Conservation (phyloP, 306 rosid genomes). For the Medicago lupulina region DNA sequence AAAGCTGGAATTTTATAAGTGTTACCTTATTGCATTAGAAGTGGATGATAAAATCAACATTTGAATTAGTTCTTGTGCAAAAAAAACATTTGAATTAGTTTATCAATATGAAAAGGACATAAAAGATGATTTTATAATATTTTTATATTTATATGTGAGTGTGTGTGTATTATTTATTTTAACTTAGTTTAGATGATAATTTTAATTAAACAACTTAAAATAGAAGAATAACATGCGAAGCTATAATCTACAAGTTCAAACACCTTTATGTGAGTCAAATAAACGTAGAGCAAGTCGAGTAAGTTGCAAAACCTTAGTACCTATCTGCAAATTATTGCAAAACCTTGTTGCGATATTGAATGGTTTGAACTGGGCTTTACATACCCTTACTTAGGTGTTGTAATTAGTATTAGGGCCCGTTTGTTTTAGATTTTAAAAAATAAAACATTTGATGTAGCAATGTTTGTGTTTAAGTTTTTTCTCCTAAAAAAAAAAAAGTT, state of each 20-base stretch:
- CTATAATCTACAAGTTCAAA: background rate
- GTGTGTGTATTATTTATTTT: background rate
- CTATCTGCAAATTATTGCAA: background rate
- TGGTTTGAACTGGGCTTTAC: slow-evolving; percentile 16
- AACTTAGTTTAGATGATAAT: background rate
- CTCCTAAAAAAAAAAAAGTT: no score
- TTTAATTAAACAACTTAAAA: no score
- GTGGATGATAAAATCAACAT: background rate
- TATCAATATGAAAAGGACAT: background rate
- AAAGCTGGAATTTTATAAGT: background rate
- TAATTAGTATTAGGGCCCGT: background rate
- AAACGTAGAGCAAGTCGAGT: no score
- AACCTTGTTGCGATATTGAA: slow-evolving; percentile 23
- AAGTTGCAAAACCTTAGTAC: no score
- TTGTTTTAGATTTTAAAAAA: no score
- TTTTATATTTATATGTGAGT: background rate
- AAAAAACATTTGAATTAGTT: background rate
- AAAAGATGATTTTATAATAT: background rate
- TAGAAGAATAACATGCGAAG: no score
- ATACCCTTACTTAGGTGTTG: background rate
- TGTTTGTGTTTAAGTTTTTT: no score
- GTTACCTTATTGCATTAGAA: background rate
- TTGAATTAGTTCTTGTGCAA: background rate
- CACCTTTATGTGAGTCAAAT: background rate
- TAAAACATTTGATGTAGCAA: no score